A percentile compares a stretch with the other conserved stretches of the same genome.
Evolutionary conservation across 2,329 filamentous ascomycete genomes (phyloP).

Genomic region (Alternaria panax): DNA sequence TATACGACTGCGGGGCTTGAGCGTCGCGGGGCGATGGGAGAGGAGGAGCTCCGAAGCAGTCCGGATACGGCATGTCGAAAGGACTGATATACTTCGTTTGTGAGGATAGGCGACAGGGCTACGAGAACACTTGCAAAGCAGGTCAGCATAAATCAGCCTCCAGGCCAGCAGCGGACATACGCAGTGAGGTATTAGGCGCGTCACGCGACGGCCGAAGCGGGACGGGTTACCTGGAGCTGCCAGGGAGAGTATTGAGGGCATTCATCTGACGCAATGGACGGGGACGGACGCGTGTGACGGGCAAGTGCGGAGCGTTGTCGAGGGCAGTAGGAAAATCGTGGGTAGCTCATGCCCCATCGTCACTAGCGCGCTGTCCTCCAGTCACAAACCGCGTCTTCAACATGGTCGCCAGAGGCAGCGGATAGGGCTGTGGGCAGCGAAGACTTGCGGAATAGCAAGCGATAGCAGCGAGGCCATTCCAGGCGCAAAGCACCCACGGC

Average conservation of each 20-base stretch:
- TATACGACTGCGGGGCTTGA: neutral
- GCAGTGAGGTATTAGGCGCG: slow-evolving; percentile 22
- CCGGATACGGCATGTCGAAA: neutral
- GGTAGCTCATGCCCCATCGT: slow-evolving; percentile 19
- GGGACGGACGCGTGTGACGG: slow-evolving; percentile 15
- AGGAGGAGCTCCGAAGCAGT: neutral
- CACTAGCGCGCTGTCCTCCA: slow-evolving; percentile 10
- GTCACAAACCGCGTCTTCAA: slow-evolving; percentile 4
- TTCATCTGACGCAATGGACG: slow-evolving; percentile 43
- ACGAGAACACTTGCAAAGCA: slow-evolving; percentile 1
- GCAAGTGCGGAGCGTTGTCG: slow-evolving; percentile 22
- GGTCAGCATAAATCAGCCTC: slow-evolving; percentile 3
- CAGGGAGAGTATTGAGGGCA: slow-evolving; percentile 44
- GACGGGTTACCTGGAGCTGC: slow-evolving; percentile 43
- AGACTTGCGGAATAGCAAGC: neutral
- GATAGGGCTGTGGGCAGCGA: neutral
- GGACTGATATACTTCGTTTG: neutral
- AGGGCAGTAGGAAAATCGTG: slow-evolving; percentile 18
- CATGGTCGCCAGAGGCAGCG: neutral
- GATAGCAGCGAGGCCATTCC: no score
- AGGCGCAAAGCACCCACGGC: neutral
- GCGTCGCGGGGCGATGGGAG: neutral
- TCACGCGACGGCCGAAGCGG: slow-evolving; percentile 27
- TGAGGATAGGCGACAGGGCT: neutral
- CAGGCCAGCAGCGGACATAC: slow-evolving; percentile 16